These are phyloP conservation scores for Dryadomyces quercus-mongolicae DNA, from an alignment of 2,329 filamentous ascomycete genomes.

Conservation along the genomic window DNA sequence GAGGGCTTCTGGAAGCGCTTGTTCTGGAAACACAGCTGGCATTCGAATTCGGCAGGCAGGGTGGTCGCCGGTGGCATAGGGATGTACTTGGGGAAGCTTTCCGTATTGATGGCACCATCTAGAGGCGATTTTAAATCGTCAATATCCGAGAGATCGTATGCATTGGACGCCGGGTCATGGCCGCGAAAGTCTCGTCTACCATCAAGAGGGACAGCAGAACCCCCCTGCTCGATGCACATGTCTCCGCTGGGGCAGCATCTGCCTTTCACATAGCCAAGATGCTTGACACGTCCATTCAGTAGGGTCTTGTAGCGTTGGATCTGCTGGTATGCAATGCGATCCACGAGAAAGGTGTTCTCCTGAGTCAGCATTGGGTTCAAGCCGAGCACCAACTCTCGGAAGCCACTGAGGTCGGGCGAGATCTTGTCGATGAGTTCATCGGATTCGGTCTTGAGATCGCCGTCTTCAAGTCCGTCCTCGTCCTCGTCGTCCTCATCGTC, in stretches of 20 bases:
- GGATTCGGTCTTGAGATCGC: conserved; percentile 49
- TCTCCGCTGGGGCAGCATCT: conserved; percentile 46
- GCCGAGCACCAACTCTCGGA: conserved; percentile 58
- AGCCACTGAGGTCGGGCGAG: conserved; percentile 62
- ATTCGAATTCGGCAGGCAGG: conserved; percentile 82
- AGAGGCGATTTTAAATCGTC: conserved; percentile 44
- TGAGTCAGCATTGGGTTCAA: conserved; percentile 60
- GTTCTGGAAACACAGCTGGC: conserved; percentile 70
- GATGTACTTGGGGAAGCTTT: conserved; percentile 70
- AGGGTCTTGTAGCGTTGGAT: conserved; percentile 67
- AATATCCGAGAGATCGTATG: conserved; percentile 47
- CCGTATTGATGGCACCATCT: conserved; percentile 57
- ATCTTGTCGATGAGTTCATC: conserved; percentile 53
- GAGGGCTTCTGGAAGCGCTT: conserved; percentile 86
- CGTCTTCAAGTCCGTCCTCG: conserved; percentile 48
- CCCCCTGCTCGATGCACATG: conserved; percentile 56
- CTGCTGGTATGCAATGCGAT: conserved; percentile 75
- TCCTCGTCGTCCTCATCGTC: conserved; percentile 41
- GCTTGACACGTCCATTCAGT: conserved; percentile 57
- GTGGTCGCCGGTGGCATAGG: conserved; percentile 66
- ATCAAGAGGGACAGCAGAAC: conserved; percentile 50
- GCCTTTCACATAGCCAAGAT: conserved; percentile 44
- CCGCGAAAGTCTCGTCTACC: conserved; percentile 47
- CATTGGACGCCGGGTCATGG: conserved; percentile 40
- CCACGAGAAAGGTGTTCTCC: conserved; percentile 51